phyloP scores from a whole-genome alignment of 2,329 filamentous ascomycete species.

The Graphium sp. region DNA sequence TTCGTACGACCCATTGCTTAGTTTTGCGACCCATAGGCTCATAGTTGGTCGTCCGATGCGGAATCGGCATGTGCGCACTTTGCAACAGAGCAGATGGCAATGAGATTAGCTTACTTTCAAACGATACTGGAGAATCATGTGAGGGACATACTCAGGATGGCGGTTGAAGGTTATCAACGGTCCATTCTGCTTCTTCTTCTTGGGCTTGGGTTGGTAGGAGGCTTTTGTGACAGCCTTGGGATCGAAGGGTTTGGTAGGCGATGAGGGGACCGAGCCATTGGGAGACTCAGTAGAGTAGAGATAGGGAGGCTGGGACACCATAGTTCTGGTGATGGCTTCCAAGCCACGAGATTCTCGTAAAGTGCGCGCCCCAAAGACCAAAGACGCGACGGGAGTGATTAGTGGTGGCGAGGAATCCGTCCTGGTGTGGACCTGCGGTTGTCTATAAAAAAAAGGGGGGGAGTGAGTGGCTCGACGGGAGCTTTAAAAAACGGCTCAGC shows the following conservation, averaged over 20 bases:
- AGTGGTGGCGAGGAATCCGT: too few relatives aligned
- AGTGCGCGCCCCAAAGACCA: too few relatives aligned
- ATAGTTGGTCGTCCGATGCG: constrained; percentile 42
- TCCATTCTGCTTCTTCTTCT: constrained; percentile 50
- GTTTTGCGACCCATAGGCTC: constrained; percentile 52
- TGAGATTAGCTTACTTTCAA: background rate
- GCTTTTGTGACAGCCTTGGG: constrained; percentile 74
- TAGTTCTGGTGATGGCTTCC: too few relatives aligned
- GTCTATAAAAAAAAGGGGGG: too few relatives aligned
- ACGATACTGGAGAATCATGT: background rate
- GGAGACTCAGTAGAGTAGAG: constrained; percentile 45
- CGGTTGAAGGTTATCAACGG: constrained; percentile 69
- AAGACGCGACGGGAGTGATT: too few relatives aligned
- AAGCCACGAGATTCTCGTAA: too few relatives aligned
- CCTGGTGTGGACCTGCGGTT: too few relatives aligned
- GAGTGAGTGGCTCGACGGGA: too few relatives aligned
- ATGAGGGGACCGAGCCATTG: constrained; percentile 34
- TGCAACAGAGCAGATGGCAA: background rate
- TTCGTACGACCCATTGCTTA: constrained; percentile 54
- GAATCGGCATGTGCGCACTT: constrained; percentile 45
- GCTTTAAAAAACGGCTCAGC: too few relatives aligned
- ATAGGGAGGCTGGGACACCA: too few relatives aligned
- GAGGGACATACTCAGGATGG: constrained; percentile 59
- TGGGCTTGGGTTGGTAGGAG: constrained; percentile 49
- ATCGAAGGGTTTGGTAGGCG: constrained; percentile 50